Conservation (phyloP, 2,329 filamentous ascomycete genomes). For the Ceratocystis alfenasii region DNA sequence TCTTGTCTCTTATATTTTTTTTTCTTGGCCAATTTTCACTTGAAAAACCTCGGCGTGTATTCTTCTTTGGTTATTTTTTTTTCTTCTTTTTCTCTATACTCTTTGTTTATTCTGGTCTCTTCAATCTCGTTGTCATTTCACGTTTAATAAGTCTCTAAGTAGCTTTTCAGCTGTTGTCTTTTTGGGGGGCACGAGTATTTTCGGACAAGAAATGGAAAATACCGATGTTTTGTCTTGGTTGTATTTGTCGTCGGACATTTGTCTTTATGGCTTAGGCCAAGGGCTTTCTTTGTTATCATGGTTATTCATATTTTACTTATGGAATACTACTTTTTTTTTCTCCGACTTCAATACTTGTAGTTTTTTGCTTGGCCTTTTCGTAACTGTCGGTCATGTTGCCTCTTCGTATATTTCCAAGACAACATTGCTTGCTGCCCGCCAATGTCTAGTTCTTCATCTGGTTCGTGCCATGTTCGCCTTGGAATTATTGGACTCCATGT, state of each 20-base stretch:
- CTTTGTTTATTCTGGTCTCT: not conserved
- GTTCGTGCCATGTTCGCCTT: not conserved
- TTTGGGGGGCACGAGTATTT: not conserved
- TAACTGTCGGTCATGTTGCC: not conserved
- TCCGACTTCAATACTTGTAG: not conserved
- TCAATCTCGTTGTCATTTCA: slow-evolving; percentile 6
- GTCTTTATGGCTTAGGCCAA: too few species aligned
- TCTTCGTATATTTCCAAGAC: not conserved
- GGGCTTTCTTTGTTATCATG: not conserved
- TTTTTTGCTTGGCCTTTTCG: not conserved
- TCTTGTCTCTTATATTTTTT: not conserved
- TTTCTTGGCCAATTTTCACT: not conserved
- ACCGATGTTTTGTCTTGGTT: not conserved
- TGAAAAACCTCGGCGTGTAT: not conserved
- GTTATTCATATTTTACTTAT: slow-evolving; percentile 7
- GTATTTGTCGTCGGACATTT: too few species aligned
- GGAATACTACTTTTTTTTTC: not conserved
- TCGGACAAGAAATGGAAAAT: not conserved
- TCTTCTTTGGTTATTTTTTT: not conserved
- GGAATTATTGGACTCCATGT: not conserved
- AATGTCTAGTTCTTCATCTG: not conserved
- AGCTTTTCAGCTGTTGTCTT: not conserved
- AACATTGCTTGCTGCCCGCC: not conserved
- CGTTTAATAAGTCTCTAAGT: not conserved
- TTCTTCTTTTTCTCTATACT: not conserved